phyloP scores from a whole-genome alignment of 2,329 filamentous ascomycete genomes.

The Aspergillus chevalieri region DNA sequence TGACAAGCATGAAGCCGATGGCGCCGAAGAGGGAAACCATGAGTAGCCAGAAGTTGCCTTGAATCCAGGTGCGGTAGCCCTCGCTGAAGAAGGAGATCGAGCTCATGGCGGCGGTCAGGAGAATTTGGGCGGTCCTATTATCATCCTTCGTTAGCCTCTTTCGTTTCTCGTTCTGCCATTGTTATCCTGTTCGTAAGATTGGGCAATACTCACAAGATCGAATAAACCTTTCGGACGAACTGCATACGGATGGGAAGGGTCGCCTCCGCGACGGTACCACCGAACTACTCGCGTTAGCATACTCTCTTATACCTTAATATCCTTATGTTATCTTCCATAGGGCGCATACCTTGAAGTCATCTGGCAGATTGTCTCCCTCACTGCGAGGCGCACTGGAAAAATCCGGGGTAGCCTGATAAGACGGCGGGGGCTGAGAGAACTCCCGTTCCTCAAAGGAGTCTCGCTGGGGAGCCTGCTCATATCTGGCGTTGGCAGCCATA shows the following conservation, averaged over 20 bases:
- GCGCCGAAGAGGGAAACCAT: conserved; percentile 80
- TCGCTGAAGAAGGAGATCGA: conserved; percentile 77
- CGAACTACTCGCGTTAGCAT: conserved; percentile 57
- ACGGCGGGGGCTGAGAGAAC: conserved; percentile 77
- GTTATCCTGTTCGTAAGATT: background rate
- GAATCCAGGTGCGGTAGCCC: conserved; percentile 80
- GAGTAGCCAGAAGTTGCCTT: conserved; percentile 74
- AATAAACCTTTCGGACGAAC: conserved; percentile 95
- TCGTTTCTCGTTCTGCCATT: background rate
- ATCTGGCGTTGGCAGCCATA: conserved; percentile 75
- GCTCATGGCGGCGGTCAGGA: conserved; percentile 75
- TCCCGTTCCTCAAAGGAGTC: conserved; percentile 68
- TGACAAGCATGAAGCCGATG: conserved; percentile 76
- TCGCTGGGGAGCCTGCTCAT: conserved; percentile 73
- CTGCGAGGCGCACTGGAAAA: conserved; percentile 58
- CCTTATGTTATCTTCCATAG: background rate
- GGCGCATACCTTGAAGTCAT: conserved; percentile 79
- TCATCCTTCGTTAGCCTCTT: conserved; percentile 2
- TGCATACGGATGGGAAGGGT: conserved; percentile 94
- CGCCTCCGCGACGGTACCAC: conserved; percentile 85
- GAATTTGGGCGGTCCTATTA: conserved; percentile 73
- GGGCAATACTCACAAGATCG: conserved; percentile 62
- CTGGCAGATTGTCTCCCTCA: conserved; percentile 86
- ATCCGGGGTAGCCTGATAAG: conserved; percentile 62
- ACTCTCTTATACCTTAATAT: conserved; percentile 1